Percentiles rank a stretch among this genome's conserved stretches.
Evolutionary conservation across 495 filamentous ascomycete genomes (phyloP).

Genomic region (Aspergillus haitiensis): DNA sequence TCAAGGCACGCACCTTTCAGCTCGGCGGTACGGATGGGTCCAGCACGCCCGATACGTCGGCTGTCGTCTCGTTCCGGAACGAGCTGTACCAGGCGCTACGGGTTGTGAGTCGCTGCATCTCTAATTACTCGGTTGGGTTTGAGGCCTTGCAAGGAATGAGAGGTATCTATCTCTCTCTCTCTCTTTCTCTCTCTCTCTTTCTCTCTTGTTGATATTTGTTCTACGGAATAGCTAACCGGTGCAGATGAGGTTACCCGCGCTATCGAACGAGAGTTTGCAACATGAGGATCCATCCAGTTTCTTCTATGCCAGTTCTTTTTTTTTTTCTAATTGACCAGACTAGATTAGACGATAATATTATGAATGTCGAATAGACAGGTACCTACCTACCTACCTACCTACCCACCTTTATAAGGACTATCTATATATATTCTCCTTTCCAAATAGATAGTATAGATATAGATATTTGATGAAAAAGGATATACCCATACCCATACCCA

Average conservation of each 20-base stretch:
- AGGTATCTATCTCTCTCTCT: slow-evolving; percentile 2
- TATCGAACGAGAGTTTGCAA: slow-evolving; percentile 16
- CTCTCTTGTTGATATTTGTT: neutral
- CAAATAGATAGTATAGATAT: too few relatives aligned
- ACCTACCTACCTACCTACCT: too few relatives aligned
- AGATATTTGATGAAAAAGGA: too few relatives aligned
- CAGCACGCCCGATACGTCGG: neutral
- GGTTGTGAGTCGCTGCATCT: slow-evolving; percentile 6
- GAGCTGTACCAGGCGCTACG: slow-evolving; percentile 14
- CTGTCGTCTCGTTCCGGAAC: slow-evolving; percentile 8
- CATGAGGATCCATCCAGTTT: too few relatives aligned
- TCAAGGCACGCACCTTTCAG: slow-evolving; percentile 8
- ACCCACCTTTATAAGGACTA: too few relatives aligned
- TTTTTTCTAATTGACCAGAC: too few relatives aligned
- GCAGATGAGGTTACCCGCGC: slow-evolving; percentile 17
- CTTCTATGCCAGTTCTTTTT: too few relatives aligned
- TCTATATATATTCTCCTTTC: too few relatives aligned
- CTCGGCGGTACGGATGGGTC: neutral
- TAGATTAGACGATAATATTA: too few relatives aligned
- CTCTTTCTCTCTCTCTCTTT: neutral
- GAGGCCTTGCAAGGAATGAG: slow-evolving; percentile 18
- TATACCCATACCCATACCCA: too few relatives aligned
- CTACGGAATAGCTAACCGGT: neutral
- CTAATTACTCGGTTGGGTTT: slow-evolving; percentile 13
- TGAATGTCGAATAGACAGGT: too few relatives aligned